A percentile compares a stretch with the other conserved stretches of the same genome.
phyloP scores from a whole-genome alignment of 164 flowering plant genomes.

The Cinnamomum micranthum region DNA sequence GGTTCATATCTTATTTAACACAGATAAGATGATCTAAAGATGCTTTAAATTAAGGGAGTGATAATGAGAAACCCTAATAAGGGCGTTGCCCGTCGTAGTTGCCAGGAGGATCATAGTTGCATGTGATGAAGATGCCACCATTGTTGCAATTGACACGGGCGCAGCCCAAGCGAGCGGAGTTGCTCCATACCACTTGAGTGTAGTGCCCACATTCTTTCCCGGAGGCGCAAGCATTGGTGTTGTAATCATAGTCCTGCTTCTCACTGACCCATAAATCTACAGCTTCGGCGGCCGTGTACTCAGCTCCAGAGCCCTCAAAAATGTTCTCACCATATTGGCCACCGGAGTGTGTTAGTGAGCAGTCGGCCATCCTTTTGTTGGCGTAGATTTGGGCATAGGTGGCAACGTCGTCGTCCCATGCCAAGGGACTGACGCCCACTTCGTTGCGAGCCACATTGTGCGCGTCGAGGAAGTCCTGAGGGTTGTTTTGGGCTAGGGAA shows the following conservation, averaged over 20 bases:
- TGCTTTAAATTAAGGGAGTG: no score
- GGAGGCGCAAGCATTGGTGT: conserved; percentile 21
- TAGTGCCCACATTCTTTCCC: conserved; percentile 32
- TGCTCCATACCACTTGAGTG: conserved; percentile 47
- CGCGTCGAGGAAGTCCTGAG: conserved; percentile 20
- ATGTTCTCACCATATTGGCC: conserved; percentile 46
- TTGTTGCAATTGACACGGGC: conserved; percentile 33
- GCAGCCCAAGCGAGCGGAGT: conserved; percentile 38
- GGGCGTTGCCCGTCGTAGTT: background rate
- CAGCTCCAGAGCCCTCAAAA: conserved; percentile 18
- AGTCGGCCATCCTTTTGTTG: conserved; percentile 20
- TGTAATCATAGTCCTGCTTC: conserved; percentile 26
- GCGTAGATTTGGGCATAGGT: conserved; percentile 38
- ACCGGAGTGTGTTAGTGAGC: conserved; percentile 27
- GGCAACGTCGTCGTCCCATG: conserved; percentile 31
- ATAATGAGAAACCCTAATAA: background rate
- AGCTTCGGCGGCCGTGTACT: conserved; percentile 23
- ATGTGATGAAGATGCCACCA: conserved; percentile 14
- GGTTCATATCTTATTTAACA: no score
- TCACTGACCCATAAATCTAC: conserved; percentile 42
- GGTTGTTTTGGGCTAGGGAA: conserved; percentile 27
- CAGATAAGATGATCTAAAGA: no score
- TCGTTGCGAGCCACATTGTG: conserved; percentile 30
- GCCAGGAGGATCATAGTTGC: conserved; percentile 10
- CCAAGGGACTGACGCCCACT: conserved; percentile 29